Base-by-base conservation (phyloP, 208 protist species). In the Giardia muris region DNA sequence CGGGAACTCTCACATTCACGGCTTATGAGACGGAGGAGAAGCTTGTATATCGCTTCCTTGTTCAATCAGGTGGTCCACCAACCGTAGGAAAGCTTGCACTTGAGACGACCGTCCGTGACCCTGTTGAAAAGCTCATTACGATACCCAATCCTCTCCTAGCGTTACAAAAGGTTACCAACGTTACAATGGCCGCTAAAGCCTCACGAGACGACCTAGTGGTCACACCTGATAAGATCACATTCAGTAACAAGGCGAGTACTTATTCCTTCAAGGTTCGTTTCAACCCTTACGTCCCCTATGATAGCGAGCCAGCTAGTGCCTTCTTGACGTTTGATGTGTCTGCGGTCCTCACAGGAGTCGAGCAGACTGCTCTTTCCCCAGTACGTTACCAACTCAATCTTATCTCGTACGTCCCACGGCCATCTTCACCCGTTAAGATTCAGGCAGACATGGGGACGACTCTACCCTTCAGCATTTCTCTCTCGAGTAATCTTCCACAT, bases 381-480 rank as follows among this genome's bases (percentile, higher is more conserved):
- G 42, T 89, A 45, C 19, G 45, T 4, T 45, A 45, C 86, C 46
- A 4, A 1, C 2, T 90, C 42, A 1, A 90, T 4, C 43, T 3
- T 4, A 90, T 47, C 0, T 22, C 43, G 2, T 47, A 90, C 44
- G 2, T 45, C 4, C 87, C 87, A 47, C n/a, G 87, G 43, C 87
- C 87, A 1, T 47, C 42, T n/a, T 90, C 87, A 48, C 87, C 87
- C 30, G 2, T 90, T 4, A 90, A 90, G 45, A 46, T 90, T 47
- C 10, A 2, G 1, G 87, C 87, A 43, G 87, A 90, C 44, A 2
- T 90, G 87, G 87, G 87, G 2, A 90, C n/a, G 43, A 90, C 87
- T 47, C 44, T 90, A 1, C 43, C n/a, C 46, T 90, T 90, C 44
- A 2, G 0, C n/a, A 47, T 90, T 2, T 67, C 2, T 10, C 87